Conservation (phyloP, 257 asterid species). For the Solanum pimpinellifolium region DNA sequence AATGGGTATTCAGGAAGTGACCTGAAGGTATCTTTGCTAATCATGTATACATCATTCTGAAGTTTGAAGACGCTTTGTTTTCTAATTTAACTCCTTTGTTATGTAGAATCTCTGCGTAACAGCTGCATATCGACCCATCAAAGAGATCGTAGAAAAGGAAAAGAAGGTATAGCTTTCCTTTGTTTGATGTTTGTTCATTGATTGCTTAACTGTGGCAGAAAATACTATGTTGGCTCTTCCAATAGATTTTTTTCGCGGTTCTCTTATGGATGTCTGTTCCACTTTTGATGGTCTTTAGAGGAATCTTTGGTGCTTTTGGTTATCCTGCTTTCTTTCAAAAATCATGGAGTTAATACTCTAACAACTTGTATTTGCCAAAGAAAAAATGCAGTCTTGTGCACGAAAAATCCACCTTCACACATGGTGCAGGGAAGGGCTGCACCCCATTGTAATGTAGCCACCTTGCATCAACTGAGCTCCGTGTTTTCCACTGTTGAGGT, state of each 20-base stretch:
- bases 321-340: not conserved
- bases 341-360: not conserved
- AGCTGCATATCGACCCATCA: conserved; percentile 87
- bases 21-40: conserved; percentile 50
- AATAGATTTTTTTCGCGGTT: not conserved
- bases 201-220: not conserved
- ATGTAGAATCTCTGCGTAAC: conserved; percentile 80
- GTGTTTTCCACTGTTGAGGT: not conserved
- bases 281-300: not conserved
- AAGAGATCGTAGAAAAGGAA: conserved; percentile 79
- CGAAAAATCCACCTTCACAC: not conserved
- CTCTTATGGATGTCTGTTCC: not conserved
- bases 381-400: not conserved
- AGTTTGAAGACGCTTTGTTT: not conserved
- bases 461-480: not conserved
- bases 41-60: not conserved
- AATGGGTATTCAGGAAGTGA: conserved; percentile 97
- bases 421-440: no score
- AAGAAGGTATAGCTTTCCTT: conserved; percentile 43
- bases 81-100: not conserved
- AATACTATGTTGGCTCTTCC: not conserved
- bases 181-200: not conserved
- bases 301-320: not conserved
- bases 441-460: no score
- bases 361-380: not conserved